Conservation (phyloP, 768 basidiomycete genomes). For the Boletellus ananiceps region DNA sequence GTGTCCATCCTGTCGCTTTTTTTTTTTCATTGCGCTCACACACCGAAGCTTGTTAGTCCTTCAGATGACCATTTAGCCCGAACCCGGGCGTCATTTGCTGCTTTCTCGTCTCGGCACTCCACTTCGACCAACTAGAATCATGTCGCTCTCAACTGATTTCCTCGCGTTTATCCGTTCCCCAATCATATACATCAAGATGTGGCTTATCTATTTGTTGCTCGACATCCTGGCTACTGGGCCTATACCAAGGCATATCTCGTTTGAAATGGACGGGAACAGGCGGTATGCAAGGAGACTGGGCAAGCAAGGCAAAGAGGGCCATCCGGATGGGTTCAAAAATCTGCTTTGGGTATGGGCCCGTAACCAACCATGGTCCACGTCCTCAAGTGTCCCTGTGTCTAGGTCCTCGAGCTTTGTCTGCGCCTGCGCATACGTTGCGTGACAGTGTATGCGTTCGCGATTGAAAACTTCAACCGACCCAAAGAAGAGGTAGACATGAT, state of each 20-base stretch:
- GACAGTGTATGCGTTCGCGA: slow-evolving; percentile 95
- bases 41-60: too few relatives aligned
- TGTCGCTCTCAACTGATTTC: neutral
- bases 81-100: too few relatives aligned
- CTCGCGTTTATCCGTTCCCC: slow-evolving; percentile 8
- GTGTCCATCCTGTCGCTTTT: too few relatives aligned
- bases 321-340: slow-evolving; percentile 78
- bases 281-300: slow-evolving; percentile 74
- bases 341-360: slow-evolving; percentile 63
- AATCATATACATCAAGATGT: slow-evolving; percentile 17
- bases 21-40: too few relatives aligned
- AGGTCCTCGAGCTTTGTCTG: slow-evolving; percentile 87
- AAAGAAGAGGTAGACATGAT: slow-evolving; percentile 81
- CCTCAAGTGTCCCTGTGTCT: neutral
- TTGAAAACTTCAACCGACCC: slow-evolving; percentile 93
- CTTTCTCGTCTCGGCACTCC: too few relatives aligned
- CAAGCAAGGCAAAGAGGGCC: slow-evolving; percentile 69
- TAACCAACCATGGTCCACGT: neutral
- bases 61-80: too few relatives aligned
- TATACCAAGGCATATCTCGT: slow-evolving; percentile 84
- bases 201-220: slow-evolving; percentile 46
- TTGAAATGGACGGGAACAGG: slow-evolving; percentile 97
- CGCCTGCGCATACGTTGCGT: slow-evolving; percentile 77
- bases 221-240: slow-evolving; percentile 75
- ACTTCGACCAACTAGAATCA: neutral